phyloP scores from a whole-genome alignment of 257 asterid species.

The Ophiorrhiza pumila region DNA sequence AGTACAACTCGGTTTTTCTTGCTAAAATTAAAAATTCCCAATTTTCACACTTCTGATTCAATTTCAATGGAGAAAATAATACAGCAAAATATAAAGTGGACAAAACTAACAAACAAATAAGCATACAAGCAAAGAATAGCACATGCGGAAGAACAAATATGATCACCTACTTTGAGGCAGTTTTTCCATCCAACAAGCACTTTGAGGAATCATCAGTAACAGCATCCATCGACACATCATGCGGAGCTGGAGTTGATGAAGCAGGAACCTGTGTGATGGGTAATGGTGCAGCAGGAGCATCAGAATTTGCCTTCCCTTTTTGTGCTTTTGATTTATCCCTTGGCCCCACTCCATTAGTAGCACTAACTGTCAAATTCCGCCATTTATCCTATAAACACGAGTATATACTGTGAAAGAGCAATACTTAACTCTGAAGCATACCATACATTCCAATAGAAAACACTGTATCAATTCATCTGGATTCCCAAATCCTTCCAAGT shows the following conservation, averaged over 20 bases:
- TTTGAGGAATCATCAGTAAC: slow-evolving; percentile 44
- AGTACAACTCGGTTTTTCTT: no score
- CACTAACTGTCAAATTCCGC: slow-evolving; percentile 75
- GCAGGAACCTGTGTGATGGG: slow-evolving; percentile 30
- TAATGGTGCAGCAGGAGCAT: slow-evolving; percentile 43
- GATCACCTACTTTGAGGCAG: slow-evolving; percentile 58
- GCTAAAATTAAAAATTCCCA: no score
- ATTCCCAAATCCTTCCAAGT: not conserved
- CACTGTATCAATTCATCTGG: not conserved
- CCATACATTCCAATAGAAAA: not conserved
- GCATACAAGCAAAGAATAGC: not conserved
- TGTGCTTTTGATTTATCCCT: slow-evolving; percentile 59
- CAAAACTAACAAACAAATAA: not conserved
- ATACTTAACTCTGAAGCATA: not conserved
- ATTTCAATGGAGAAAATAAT: no score
- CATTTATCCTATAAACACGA: slow-evolving; percentile 66
- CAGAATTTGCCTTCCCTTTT: slow-evolving; percentile 48
- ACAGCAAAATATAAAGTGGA: no score
- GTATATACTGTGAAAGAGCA: not conserved
- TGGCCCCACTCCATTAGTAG: slow-evolving; percentile 52
- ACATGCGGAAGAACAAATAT: slow-evolving; percentile 10
- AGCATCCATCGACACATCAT: slow-evolving; percentile 40
- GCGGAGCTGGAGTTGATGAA: slow-evolving; percentile 39
- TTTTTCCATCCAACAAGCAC: slow-evolving; percentile 55
- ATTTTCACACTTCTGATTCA: no score